Conservation (phyloP, 139 green algal species). For the Chlamydomonas schloesseri region DNA sequence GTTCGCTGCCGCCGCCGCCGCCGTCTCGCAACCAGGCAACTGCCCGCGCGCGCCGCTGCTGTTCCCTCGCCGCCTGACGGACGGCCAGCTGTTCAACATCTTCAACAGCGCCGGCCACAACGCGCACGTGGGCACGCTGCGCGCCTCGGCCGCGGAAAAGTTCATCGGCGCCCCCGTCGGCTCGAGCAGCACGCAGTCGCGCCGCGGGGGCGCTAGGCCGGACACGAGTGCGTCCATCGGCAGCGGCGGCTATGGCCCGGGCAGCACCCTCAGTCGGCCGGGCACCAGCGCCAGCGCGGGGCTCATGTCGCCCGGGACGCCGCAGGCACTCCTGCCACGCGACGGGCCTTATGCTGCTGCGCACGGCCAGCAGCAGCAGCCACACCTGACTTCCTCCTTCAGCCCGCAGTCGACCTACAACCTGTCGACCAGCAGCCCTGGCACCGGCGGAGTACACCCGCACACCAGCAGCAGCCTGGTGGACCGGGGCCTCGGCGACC, state of each 20-base stretch:
- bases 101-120: constrained; percentile 47
- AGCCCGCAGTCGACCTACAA: too few relatives aligned
- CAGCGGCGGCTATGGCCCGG: not conserved
- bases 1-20: too few relatives aligned
- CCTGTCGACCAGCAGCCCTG: too few relatives aligned
- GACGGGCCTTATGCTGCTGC: not conserved
- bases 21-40: constrained; percentile 58
- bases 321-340: not conserved
- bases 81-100: constrained; percentile 61
- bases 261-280: not conserved
- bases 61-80: constrained; percentile 65
- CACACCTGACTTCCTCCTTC: not conserved
- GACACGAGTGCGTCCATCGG: not conserved
- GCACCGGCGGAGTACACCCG: too few relatives aligned
- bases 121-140: constrained; percentile 11
- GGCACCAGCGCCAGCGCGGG: too few relatives aligned
- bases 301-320: too few relatives aligned
- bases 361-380: not conserved
- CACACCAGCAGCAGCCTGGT: too few relatives aligned
- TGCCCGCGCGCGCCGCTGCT: constrained; percentile 64
- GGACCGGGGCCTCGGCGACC: too few relatives aligned
- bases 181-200: not conserved
- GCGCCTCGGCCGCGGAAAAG: not conserved
- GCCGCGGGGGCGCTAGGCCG: not conserved
- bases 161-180: not conserved